Evolutionary conservation across 2,329 filamentous ascomycete genomes (phyloP).

Genomic region (Colletotrichum gigasporum): DNA sequence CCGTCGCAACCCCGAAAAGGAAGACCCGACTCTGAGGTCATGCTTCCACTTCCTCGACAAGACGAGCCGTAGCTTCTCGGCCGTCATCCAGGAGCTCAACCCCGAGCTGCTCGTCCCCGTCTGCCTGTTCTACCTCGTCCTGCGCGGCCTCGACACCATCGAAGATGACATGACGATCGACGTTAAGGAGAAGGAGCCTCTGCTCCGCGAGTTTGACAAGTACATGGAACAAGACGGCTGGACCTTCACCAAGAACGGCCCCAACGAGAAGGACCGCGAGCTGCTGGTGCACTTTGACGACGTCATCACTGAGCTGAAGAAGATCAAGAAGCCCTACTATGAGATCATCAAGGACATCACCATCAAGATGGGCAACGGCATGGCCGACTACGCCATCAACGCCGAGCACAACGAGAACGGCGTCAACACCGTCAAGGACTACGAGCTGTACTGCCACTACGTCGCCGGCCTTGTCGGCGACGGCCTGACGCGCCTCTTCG

Average conservation of each 20-base stretch:
- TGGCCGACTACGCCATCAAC: conserved; percentile 94
- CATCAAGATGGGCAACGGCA: conserved; percentile 94
- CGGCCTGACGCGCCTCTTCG: conserved; percentile 89
- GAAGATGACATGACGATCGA: conserved; percentile 98
- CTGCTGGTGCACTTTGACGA: conserved; percentile 92
- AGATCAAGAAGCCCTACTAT: conserved; percentile 85
- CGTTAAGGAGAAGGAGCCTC: conserved; percentile 82
- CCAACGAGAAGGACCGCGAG: conserved; percentile 93
- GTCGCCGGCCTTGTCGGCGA: conserved; percentile 99
- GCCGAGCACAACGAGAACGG: conserved; percentile 83
- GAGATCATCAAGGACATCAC: conserved; percentile 93
- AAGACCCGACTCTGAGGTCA: conserved; percentile 76
- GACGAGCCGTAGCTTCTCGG: conserved; percentile 92
- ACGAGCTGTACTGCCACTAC: conserved; percentile 97
- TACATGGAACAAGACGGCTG: conserved; percentile 86
- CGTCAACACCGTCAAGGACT: conserved; percentile 85
- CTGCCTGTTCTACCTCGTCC: conserved; percentile 89
- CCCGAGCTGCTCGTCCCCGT: conserved; percentile 92
- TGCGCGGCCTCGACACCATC: conserved; percentile 95
- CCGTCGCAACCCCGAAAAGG: conserved; percentile 79
- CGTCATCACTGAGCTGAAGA: conserved; percentile 86
- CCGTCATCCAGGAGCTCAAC: conserved; percentile 95
- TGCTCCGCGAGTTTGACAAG: conserved; percentile 84
- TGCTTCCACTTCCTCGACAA: conserved; percentile 88
- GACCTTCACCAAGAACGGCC: conserved; percentile 87